These are phyloP conservation scores for Marchantia polymorpha DNA, from an alignment of 225 moss, liverwort and hornwort species.

Conservation along the genomic window DNA sequence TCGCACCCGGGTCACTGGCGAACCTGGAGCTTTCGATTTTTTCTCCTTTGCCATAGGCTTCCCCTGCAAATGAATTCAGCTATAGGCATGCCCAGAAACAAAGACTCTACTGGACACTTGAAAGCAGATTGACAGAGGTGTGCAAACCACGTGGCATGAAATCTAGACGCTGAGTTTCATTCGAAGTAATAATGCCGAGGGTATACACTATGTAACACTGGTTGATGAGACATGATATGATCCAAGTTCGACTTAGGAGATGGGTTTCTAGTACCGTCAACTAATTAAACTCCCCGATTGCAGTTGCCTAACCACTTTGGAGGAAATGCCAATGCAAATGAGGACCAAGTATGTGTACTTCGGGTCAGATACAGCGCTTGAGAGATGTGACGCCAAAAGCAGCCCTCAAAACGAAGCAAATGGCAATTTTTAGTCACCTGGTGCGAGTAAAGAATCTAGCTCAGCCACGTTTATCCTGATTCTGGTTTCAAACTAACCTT, in stretches of 20 bases:
- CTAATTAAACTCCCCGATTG: background rate
- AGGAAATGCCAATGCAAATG: background rate
- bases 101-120: background rate
- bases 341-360: background rate
- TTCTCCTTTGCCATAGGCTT: slow-evolving; percentile 75
- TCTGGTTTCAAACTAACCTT: slow-evolving; percentile 40
- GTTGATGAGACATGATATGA: background rate
- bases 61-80: slow-evolving; percentile 41
- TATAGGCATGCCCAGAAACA: slow-evolving; percentile 21
- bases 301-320: background rate
- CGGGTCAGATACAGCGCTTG: background rate
- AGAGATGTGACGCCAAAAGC: background rate
- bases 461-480: slow-evolving; percentile 22
- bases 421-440: slow-evolving; percentile 18
- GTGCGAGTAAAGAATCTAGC: slow-evolving; percentile 5
- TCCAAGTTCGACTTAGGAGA: background rate
- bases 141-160: background rate
- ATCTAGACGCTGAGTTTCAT: background rate
- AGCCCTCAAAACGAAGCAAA: slow-evolving; percentile 19
- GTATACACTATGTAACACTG: background rate
- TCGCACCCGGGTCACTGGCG: slow-evolving; percentile 72
- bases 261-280: background rate
- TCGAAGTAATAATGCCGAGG: background rate
- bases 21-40: slow-evolving; percentile 70
- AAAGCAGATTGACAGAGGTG: background rate